Evolutionary conservation across 345 rosid genomes (phyloP), one percentile per base, ranked within the genome.

Genomic region (Nasturtium officinale): DNA sequence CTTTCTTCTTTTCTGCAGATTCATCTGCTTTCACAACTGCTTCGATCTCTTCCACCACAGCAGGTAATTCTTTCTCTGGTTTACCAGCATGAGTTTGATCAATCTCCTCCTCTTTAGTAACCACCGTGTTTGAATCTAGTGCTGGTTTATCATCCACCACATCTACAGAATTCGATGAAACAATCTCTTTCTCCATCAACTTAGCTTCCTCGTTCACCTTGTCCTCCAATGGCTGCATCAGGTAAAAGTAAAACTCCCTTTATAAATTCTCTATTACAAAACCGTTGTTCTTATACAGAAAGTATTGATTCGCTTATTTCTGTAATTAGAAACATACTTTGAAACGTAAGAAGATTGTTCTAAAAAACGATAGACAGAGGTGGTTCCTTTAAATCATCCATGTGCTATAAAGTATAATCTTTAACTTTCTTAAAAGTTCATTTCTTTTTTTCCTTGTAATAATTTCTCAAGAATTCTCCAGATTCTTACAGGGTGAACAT

Each of bases 141-240:
- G 42, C 42, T 20, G 57, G 50, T 68, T 61, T 25, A n/a, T 53
- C 65, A 33, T 32, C 15, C 21, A 67, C 63, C 63, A 61, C 74
- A 53, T 75, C 64, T 0, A 25, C 5, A 58, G 63, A 45, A 21
- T 64, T 65, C 35, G 52, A 9, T 12, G 56, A 60, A 30, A 54
- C 59, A 69, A 55, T 62, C 45, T 76, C 75, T 69, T 76, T 69
- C 17, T 61, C 75, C 75, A 76, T 69, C 71, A 69, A 54, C 59
- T 61, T 76, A 45, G 65, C 52, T 48, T 61, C 79, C 45, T 53
- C 75, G 70, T 9, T 33, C 51, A 61, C 65, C 59, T 69, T 54
- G 70, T 54, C 56, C 59, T 76, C 75, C 33, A 61, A 0, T 54
- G 74, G 75, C 79, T 76, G 75, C 71, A 69, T 61, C 75, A 76